A percentile compares a stretch with the other conserved stretches of the same genome.
Evolutionary conservation across 2,329 filamentous ascomycete species (phyloP).

Genomic region (Fusarium continuum): DNA sequence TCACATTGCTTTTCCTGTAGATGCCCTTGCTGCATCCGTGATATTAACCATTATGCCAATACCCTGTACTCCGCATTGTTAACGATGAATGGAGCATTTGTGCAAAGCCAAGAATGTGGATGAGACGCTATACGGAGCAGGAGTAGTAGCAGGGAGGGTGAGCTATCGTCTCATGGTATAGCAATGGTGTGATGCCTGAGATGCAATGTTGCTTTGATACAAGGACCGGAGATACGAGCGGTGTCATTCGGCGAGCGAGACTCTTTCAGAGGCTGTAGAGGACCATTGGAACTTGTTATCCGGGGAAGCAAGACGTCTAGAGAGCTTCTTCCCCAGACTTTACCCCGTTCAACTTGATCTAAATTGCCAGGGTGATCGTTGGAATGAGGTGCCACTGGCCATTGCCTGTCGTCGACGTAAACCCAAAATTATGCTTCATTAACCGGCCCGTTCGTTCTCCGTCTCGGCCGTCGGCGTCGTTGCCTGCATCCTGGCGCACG

Average conservation of each 20-base stretch:
- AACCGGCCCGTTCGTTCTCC: conserved; percentile 5
- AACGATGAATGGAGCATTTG: background rate
- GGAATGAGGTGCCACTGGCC: background rate
- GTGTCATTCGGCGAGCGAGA: conserved; percentile 24
- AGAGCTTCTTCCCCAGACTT: conserved; percentile 1
- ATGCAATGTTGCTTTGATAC: background rate
- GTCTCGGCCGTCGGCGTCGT: conserved; percentile 21
- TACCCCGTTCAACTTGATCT: conserved; percentile 9
- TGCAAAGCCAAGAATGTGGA: conserved; percentile 6
- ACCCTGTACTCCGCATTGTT: conserved; percentile 28
- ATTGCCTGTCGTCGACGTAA: background rate
- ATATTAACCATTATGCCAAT: background rate
- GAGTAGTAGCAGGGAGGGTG: background rate
- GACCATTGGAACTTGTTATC: conserved; percentile 8
- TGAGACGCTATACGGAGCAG: conserved; percentile 27
- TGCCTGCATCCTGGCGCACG: conserved; percentile 8
- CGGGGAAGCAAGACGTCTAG: background rate
- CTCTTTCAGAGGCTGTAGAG: background rate
- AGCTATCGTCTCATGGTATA: background rate
- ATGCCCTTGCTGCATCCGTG: background rate
- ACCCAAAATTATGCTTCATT: background rate
- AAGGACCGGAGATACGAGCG: conserved; percentile 29
- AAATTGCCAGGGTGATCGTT: conserved; percentile 2
- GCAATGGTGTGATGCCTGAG: conserved; percentile 13
- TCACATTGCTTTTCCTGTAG: conserved; percentile 10